These are phyloP conservation scores for Plantago elongata DNA, from an alignment of 257 asterid genomes.

Conservation along the genomic window DNA sequence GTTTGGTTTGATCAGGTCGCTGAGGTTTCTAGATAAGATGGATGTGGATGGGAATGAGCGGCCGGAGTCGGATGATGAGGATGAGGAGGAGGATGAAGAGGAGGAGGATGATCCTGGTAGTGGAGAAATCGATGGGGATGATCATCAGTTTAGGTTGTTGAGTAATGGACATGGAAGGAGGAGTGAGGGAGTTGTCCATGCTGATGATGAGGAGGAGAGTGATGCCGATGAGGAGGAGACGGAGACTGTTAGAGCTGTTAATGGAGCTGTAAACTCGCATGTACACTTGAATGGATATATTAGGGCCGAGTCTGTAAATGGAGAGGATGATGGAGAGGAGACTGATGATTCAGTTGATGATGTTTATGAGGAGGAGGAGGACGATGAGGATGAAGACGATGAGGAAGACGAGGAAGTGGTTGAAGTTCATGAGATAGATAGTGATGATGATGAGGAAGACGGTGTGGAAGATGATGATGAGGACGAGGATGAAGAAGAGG, in stretches of 20 bases:
- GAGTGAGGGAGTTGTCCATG: slow-evolving; percentile 78
- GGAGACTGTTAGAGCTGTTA: slow-evolving; percentile 51
- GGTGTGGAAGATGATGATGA: slow-evolving; percentile 60
- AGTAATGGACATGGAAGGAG: slow-evolving; percentile 48
- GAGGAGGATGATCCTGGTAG: slow-evolving; percentile 84
- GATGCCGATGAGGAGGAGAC: slow-evolving; percentile 87
- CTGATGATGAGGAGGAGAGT: slow-evolving; percentile 77
- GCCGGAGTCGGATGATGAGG: slow-evolving; percentile 93
- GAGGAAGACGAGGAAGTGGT: slow-evolving; percentile 76
- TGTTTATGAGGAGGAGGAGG: slow-evolving; percentile 41
- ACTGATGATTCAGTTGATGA: slow-evolving; percentile 69
- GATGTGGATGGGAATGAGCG: slow-evolving; percentile 90
- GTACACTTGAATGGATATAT: slow-evolving; percentile 55
- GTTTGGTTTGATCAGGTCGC: slow-evolving; percentile 73
- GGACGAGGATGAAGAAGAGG: slow-evolving; percentile 73
- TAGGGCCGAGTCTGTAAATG: slow-evolving; percentile 44
- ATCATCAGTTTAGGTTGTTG: slow-evolving; percentile 28
- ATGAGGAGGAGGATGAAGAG: slow-evolving; percentile 60
- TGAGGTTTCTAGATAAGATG: slow-evolving; percentile 90
- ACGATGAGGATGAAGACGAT: slow-evolving; percentile 29
- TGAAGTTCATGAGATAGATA: slow-evolving; percentile 68
- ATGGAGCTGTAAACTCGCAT: slow-evolving; percentile 36
- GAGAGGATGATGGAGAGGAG: slow-evolving; percentile 52
- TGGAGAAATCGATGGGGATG: slow-evolving; percentile 88
- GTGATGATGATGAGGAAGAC: slow-evolving; percentile 26